Conservation (phyloP, 768 basidiomycete genomes). For the Xanthoconium purpureum region DNA sequence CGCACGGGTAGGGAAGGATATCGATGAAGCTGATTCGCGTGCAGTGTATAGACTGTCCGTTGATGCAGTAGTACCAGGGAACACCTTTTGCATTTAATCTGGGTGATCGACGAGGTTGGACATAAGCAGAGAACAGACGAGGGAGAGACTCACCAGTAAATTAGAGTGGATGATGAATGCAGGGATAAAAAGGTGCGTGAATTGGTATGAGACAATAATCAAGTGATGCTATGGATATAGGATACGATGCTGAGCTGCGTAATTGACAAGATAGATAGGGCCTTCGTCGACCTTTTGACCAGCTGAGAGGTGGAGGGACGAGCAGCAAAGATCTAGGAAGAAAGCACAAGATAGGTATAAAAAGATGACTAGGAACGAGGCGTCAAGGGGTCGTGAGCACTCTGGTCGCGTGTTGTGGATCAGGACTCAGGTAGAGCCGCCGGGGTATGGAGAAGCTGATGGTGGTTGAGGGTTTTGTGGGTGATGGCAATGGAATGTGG, state of each 20-base stretch:
- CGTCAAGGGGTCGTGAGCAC: constrained; percentile 59
- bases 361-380: constrained; percentile 41
- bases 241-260: constrained; percentile 39
- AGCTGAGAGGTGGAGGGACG: constrained; percentile 34
- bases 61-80: constrained; percentile 51
- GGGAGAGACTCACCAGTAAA: constrained; percentile 43
- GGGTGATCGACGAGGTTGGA: constrained; percentile 28
- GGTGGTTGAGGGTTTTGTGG: constrained; percentile 38
- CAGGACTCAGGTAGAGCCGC: constrained; percentile 28
- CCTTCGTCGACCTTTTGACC: constrained; percentile 37
- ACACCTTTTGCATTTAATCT: constrained; percentile 70
- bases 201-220: constrained; percentile 47
- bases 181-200: constrained; percentile 44
- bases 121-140: constrained; percentile 7
- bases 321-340: constrained; percentile 38
- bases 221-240: constrained; percentile 42
- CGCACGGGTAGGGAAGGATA: constrained; percentile 28
- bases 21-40: constrained; percentile 36
- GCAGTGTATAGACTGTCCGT: constrained; percentile 34
- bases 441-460: constrained; percentile 28
- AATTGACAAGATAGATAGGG: constrained; percentile 39
- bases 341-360: constrained; percentile 53
- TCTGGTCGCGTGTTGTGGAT: constrained; percentile 39
- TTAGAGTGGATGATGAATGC: constrained; percentile 44
- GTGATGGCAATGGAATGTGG: constrained; percentile 49